phyloP scores from a whole-genome alignment of 495 filamentous ascomycete genomes.

The Bacidia rubella region DNA sequence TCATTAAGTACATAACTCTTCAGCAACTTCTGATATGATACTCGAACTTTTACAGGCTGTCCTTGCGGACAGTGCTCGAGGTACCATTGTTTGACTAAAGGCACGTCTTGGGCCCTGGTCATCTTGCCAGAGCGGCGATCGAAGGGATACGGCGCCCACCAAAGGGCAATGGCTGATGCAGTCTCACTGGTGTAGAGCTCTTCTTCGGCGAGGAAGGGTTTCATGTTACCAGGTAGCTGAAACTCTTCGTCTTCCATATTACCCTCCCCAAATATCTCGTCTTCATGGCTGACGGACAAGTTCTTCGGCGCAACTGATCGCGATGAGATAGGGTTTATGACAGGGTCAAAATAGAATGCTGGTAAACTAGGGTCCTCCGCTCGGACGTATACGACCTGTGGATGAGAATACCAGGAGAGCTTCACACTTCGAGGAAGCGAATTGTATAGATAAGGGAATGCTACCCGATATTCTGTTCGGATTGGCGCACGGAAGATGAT shows the following conservation, averaged over 20 bases:
- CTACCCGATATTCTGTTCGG: slow-evolving; percentile 89
- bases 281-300: slow-evolving; percentile 81
- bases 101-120: slow-evolving; percentile 93
- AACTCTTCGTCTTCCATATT: slow-evolving; percentile 85
- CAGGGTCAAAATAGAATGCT: slow-evolving; percentile 94
- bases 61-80: slow-evolving; percentile 85
- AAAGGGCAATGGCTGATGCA: slow-evolving; percentile 79
- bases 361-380: slow-evolving; percentile 82
- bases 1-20: slow-evolving; percentile 97
- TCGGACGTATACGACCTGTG: slow-evolving; percentile 80
- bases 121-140: slow-evolving; percentile 93
- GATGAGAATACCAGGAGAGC: slow-evolving; percentile 85
- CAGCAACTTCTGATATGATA: slow-evolving; percentile 98
- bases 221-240: slow-evolving; percentile 61
- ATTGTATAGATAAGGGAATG: slow-evolving; percentile 92
- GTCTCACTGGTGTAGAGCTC: slow-evolving; percentile 85
- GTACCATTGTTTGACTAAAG: slow-evolving; percentile 97
- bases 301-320: slow-evolving; percentile 93
- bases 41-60: slow-evolving; percentile 92
- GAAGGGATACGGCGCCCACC: slow-evolving; percentile 98
- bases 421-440: slow-evolving; percentile 90
- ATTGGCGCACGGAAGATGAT: slow-evolving; percentile 98
- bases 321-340: slow-evolving; percentile 95
- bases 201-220: slow-evolving; percentile 84
- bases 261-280: slow-evolving; percentile 79